Evolutionary conservation across 2,329 filamentous ascomycete genomes (phyloP).

Genomic region (Aaosphaeria pasadenensis): DNA sequence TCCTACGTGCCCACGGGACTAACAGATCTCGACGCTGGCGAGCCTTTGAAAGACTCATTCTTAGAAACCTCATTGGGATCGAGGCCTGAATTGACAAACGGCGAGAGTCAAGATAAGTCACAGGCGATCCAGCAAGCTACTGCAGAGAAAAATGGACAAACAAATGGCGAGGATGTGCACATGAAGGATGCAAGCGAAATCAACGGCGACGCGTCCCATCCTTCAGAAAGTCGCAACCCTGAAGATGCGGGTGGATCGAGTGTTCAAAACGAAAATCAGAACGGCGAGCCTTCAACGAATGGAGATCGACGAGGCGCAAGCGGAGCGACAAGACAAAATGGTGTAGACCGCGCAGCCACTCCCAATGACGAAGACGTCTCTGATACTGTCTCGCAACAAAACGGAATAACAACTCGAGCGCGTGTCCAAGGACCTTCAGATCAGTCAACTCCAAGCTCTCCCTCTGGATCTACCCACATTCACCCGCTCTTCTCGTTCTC

Average conservation of each 20-base stretch:
- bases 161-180: slow-evolving; percentile 20
- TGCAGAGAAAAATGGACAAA: slow-evolving; percentile 1
- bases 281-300: slow-evolving; percentile 16
- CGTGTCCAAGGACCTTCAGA: slow-evolving; percentile 46
- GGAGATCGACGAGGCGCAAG: slow-evolving; percentile 10
- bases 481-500: slow-evolving; percentile 75
- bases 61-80: too few relatives aligned
- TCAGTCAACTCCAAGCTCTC: slow-evolving; percentile 43
- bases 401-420: slow-evolving; percentile 54
- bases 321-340: slow-evolving; percentile 17
- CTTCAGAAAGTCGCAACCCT: slow-evolving; percentile 9
- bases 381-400: slow-evolving; percentile 42
- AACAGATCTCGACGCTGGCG: slow-evolving; percentile 45
- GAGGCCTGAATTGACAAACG: slow-evolving; percentile 3
- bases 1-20: slow-evolving; percentile 59
- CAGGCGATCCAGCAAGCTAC: slow-evolving; percentile 4
- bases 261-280: slow-evolving; percentile 9
- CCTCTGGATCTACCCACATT: slow-evolving; percentile 53
- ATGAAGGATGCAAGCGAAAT: slow-evolving; percentile 23
- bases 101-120: slow-evolving; percentile 4
- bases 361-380: slow-evolving; percentile 36
- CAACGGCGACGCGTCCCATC: slow-evolving; percentile 11
- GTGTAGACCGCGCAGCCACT: slow-evolving; percentile 14
- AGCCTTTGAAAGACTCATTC: slow-evolving; percentile 16
- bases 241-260: not conserved